Conservation (phyloP, 2,329 filamentous ascomycete genomes). For the Calonectria hawksworthii region DNA sequence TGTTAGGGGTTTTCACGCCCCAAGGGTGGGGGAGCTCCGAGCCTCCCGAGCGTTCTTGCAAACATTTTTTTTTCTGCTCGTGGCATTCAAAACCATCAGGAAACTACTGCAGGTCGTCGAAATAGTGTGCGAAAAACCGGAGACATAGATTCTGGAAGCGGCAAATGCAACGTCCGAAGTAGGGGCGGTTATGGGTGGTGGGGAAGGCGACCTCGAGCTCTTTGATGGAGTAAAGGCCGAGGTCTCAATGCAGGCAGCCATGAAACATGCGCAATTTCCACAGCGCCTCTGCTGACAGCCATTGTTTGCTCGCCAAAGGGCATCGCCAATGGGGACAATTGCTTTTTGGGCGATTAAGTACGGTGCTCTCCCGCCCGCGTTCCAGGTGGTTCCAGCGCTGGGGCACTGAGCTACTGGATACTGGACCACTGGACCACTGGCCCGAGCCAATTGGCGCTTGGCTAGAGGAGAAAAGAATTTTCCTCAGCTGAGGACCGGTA, state of each 20-base stretch:
- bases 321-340: neutral
- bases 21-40: conserved; percentile 12
- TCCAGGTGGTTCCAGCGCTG: conserved; percentile 1
- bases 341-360: neutral
- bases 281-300: conserved; percentile 2
- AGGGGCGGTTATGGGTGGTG: conserved; percentile 17
- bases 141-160: conserved; percentile 2
- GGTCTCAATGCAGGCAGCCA: neutral
- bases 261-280: conserved; percentile 10
- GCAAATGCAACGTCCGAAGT: conserved; percentile 23
- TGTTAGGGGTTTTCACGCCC: too few species aligned
- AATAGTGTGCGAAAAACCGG: neutral
- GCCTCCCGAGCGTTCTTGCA: neutral
- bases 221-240: conserved; percentile 10
- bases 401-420: too few species aligned
- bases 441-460: conserved; percentile 27
- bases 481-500: conserved; percentile 13
- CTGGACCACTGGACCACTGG: too few species aligned
- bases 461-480: conserved; percentile 22
- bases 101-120: conserved; percentile 15
- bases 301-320: conserved; percentile 23
- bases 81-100: neutral
- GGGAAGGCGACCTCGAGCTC: neutral
- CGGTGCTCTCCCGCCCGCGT: conserved; percentile 35
- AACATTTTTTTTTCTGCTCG: neutral